These are phyloP conservation scores for Plasmodium berghei DNA, from an alignment of 169 alveolate species.

Conservation along the genomic window DNA sequence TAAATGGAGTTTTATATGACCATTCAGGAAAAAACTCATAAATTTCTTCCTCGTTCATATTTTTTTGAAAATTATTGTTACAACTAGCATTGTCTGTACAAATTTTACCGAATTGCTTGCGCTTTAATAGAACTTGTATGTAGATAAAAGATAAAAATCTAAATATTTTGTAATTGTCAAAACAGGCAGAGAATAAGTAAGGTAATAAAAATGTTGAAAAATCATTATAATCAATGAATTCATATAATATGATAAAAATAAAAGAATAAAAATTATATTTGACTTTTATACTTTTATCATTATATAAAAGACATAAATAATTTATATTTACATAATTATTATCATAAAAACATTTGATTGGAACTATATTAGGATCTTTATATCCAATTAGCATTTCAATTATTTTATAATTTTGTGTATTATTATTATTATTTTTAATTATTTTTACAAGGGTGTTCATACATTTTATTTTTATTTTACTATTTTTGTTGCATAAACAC, in stretches of 20 bases:
- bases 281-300: constrained; percentile 55
- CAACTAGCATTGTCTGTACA: no score
- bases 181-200: constrained; percentile 52
- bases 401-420: constrained; percentile 49
- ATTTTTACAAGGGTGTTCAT: constrained; percentile 21
- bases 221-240: constrained; percentile 42
- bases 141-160: constrained; percentile 39
- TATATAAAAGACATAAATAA: constrained; percentile 44
- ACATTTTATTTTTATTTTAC: constrained; percentile 50
- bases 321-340: constrained; percentile 39
- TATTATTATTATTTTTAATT: constrained; percentile 40
- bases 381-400: constrained; percentile 72
- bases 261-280: constrained; percentile 51
- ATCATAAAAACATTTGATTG: constrained; percentile 66
- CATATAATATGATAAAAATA: constrained; percentile 34
- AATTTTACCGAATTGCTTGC: background rate
- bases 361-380: constrained; percentile 57
- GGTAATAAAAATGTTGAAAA: constrained; percentile 43
- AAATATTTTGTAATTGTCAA: constrained; percentile 51
- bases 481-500: constrained; percentile 55
- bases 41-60: constrained; percentile 49
- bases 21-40: constrained; percentile 62
- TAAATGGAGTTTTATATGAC: constrained; percentile 60
- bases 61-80: background rate
- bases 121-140: constrained; percentile 28